Conservation (phyloP, 768 basidiomycete genomes). For the Collybia sordida region DNA sequence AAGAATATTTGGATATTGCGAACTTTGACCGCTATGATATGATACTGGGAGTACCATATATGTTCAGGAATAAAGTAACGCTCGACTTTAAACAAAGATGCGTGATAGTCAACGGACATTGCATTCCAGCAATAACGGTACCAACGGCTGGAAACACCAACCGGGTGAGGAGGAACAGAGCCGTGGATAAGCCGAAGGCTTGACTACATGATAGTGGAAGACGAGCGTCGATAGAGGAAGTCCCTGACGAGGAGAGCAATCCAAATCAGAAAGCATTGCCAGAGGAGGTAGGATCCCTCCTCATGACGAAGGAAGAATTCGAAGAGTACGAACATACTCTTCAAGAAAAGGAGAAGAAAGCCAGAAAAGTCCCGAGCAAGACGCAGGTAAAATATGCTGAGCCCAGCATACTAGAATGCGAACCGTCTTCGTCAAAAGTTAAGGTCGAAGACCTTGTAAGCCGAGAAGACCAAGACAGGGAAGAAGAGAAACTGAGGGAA, state of each 20-base stretch:
- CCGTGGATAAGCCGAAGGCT: conserved; percentile 2
- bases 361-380: background rate
- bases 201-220: background rate
- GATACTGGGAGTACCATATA: conserved; percentile 35
- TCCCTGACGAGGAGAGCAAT: background rate
- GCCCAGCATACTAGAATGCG: conserved; percentile 1
- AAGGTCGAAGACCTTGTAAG: conserved; percentile 6
- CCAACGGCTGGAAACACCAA: background rate
- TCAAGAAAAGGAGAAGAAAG: background rate
- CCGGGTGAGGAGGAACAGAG: background rate
- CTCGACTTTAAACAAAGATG: conserved; percentile 22
- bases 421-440: conserved; percentile 15
- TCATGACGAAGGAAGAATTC: conserved; percentile 1
- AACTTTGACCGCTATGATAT: conserved; percentile 36
- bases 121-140: background rate
- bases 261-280: background rate
- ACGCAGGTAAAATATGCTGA: background rate
- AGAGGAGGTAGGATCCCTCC: background rate
- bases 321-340: background rate
- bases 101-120: conserved; percentile 9
- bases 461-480: background rate
- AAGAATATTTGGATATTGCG: conserved; percentile 27
- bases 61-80: conserved; percentile 17
- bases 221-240: background rate
- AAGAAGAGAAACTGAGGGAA: background rate